Percentiles rank a stretch among this genome's conserved stretches.
Evolutionary conservation across 345 rosid species (phyloP).

Genomic region (Syzygium aromaticum): DNA sequence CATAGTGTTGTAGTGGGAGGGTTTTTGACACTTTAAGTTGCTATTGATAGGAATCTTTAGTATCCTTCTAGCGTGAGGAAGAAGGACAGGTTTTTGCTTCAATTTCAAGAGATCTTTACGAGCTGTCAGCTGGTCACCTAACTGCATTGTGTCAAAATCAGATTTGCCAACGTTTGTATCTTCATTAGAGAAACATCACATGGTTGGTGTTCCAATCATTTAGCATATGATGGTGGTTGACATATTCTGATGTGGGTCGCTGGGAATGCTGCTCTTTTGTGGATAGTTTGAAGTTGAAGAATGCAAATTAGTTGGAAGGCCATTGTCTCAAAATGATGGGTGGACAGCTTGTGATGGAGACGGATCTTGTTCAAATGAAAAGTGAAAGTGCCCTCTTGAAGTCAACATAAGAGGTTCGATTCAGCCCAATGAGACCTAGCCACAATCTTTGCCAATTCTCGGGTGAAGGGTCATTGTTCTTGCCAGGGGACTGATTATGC

Average conservation of each 20-base stretch:
- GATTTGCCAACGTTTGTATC: constrained; percentile 1
- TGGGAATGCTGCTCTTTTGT: neutral
- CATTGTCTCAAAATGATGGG: neutral
- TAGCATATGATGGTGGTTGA: neutral
- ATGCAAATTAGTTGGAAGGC: neutral
- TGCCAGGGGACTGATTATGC: neutral
- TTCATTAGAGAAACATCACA: neutral
- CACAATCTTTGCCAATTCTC: neutral
- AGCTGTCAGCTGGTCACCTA: constrained; percentile 25
- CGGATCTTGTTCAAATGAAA: neutral
- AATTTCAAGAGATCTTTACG: constrained; percentile 27
- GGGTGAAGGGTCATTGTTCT: neutral
- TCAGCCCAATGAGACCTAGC: neutral
- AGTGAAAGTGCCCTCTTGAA: neutral
- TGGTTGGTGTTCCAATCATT: constrained; percentile 12
- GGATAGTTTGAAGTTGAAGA: neutral
- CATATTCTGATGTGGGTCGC: constrained; percentile 1
- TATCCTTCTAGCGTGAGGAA: constrained; percentile 27
- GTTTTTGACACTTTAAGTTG: constrained; percentile 1
- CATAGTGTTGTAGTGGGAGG: constrained; percentile 3
- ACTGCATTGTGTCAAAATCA: constrained; percentile 6
- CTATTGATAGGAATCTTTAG: constrained; percentile 2
- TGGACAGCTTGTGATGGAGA: neutral
- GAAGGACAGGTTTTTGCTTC: constrained; percentile 46
- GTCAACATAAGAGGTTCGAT: neutral